A percentile compares a stretch with the other conserved stretches of the same genome.
These are phyloP conservation scores for Hortaea sp. DNA, from an alignment of 2,329 filamentous ascomycete genomes.

Conservation along the genomic window DNA sequence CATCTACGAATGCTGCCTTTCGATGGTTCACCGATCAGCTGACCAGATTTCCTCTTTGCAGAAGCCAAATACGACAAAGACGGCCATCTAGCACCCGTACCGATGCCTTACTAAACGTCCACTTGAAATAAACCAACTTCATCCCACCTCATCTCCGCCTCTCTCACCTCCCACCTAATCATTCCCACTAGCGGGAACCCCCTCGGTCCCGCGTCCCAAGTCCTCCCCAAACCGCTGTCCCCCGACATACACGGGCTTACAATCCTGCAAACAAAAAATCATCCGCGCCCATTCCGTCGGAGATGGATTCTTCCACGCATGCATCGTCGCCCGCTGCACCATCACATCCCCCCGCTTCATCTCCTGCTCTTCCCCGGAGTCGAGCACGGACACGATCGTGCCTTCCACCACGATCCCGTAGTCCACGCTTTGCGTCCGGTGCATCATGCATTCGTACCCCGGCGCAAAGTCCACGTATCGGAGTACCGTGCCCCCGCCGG, in stretches of 20 bases:
- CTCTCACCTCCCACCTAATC: slow-evolving; percentile 1
- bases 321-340: slow-evolving; percentile 30
- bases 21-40: slow-evolving; percentile 7
- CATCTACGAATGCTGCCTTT: slow-evolving; percentile 2
- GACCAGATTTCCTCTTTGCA: slow-evolving; percentile 24
- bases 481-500: slow-evolving; percentile 40
- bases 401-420: slow-evolving; percentile 30
- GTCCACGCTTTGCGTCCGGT: slow-evolving; percentile 27
- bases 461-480: slow-evolving; percentile 30
- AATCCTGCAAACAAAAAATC: slow-evolving; percentile 23
- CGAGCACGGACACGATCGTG: slow-evolving; percentile 23
- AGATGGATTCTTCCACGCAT: slow-evolving; percentile 24
- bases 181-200: slow-evolving; percentile 7
- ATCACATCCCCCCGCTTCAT: slow-evolving; percentile 28
- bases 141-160: neutral
- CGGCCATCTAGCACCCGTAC: slow-evolving; percentile 54
- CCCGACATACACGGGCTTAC: slow-evolving; percentile 16
- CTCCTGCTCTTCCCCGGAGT: slow-evolving; percentile 23
- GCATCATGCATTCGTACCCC: slow-evolving; percentile 26
- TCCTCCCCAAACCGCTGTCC: slow-evolving; percentile 20
- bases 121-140: neutral
- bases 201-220: slow-evolving; percentile 17
- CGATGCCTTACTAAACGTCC: slow-evolving; percentile 19
- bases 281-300: slow-evolving; percentile 23
- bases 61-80: slow-evolving; percentile 79